A percentile compares a stretch with the other conserved stretches of the same genome.
Conservation (phyloP, 306 rosid species). For the Cucurbita moschata region DNA sequence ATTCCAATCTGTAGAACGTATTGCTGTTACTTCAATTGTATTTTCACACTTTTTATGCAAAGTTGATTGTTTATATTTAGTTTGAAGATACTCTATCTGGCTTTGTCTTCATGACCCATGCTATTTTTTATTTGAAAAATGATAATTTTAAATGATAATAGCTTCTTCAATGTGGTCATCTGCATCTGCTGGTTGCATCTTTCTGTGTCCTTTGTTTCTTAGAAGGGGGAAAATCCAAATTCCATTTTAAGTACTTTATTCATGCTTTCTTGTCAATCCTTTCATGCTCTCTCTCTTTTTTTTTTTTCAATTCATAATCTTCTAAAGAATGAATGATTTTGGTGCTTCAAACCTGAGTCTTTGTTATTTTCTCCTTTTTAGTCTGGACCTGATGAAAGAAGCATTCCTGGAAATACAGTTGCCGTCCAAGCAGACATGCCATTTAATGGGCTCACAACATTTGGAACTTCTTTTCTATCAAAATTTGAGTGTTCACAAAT, state of each 20-base stretch:
- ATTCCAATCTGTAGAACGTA: neutral
- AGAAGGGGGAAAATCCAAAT: neutral
- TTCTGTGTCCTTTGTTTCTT: neutral
- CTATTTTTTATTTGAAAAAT: neutral
- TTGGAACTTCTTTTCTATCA: constrained; percentile 81
- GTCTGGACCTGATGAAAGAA: constrained; percentile 96
- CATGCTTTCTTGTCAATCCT: too few relatives aligned
- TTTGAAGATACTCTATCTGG: neutral
- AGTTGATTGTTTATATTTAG: neutral
- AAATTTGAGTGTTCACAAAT: constrained; percentile 94
- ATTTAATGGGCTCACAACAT: constrained; percentile 65
- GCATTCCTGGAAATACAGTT: constrained; percentile 87
- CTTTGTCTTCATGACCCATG: neutral
- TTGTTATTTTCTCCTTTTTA: constrained; percentile 6
- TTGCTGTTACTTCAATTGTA: neutral
- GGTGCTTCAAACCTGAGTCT: neutral
- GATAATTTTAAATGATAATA: neutral
- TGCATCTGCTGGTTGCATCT: neutral
- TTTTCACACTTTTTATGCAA: neutral
- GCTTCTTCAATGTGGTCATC: neutral
- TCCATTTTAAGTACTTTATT: neutral
- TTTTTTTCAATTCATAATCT: neutral
- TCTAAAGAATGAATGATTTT: neutral
- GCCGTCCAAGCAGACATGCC: constrained; percentile 99
- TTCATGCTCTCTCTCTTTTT: too few relatives aligned